A percentile compares a stretch with the other conserved stretches of the same genome.
Evolutionary conservation across 2,329 filamentous ascomycete species (phyloP).

Genomic region (Hypoxylon rubiginosum): DNA sequence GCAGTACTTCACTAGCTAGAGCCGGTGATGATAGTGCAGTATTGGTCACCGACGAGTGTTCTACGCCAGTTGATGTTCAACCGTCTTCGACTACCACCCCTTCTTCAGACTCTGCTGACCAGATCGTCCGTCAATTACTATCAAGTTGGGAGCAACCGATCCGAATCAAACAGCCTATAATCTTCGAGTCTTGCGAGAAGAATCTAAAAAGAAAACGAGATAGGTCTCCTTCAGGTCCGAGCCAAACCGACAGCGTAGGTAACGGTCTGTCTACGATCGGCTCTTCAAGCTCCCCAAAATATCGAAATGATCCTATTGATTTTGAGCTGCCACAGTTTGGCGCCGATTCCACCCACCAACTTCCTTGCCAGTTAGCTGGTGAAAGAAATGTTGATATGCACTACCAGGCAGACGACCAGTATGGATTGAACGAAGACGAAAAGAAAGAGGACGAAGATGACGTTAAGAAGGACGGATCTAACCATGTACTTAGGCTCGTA

Average conservation of each 20-base stretch:
- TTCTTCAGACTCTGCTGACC: neutral
- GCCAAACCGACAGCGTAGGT: neutral
- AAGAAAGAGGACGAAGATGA: neutral
- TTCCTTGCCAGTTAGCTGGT: neutral
- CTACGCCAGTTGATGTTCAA: neutral
- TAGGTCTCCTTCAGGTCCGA: neutral
- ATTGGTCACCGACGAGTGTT: neutral
- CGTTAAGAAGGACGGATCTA: neutral
- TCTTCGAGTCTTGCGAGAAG: neutral
- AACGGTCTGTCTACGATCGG: neutral
- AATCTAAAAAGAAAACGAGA: slow-evolving; percentile 18
- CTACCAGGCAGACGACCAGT: neutral
- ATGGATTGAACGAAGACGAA: neutral
- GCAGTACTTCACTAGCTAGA: neutral
- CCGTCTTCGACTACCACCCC: neutral
- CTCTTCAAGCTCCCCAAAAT: neutral
- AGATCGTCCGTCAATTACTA: neutral
- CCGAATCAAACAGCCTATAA: neutral
- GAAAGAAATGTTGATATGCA: neutral
- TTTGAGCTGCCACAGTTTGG: neutral
- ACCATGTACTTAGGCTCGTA: neutral
- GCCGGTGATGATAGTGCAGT: neutral
- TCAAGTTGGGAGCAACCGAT: slow-evolving; percentile 4
- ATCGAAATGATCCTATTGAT: too few relatives aligned
- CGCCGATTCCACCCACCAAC: neutral